A percentile compares a stretch with the other conserved stretches of the same genome.
Conservation (phyloP, 257 asterid species). For the Osmanthus fragrans region DNA sequence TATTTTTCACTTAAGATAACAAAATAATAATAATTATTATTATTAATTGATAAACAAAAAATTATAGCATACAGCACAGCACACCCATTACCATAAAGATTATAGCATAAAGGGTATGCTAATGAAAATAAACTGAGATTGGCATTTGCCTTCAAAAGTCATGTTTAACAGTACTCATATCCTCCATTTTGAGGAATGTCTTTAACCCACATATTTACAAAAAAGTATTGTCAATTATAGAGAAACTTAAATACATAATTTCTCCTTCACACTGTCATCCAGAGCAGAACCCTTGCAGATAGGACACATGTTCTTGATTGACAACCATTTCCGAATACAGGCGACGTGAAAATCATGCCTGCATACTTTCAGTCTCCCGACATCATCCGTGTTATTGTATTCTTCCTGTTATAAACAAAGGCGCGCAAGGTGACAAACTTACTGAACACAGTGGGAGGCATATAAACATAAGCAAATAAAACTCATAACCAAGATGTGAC, state of each 20-base stretch:
- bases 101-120: neutral
- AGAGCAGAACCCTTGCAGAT: conserved; percentile 53
- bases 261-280: conserved; percentile 34
- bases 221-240: neutral
- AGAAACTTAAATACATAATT: neutral
- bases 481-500: too few relatives aligned
- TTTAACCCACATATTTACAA: conserved; percentile 26
- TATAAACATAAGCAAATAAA: too few relatives aligned
- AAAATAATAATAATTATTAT: too few relatives aligned
- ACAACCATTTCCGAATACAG: conserved; percentile 55
- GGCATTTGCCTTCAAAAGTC: neutral
- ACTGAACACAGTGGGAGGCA: too few relatives aligned
- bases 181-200: conserved; percentile 1
- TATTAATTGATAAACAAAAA: too few relatives aligned
- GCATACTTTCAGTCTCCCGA: conserved; percentile 52
- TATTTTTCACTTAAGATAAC: too few relatives aligned
- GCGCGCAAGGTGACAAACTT: neutral
- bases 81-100: neutral
- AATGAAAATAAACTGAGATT: neutral
- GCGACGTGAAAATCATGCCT: conserved; percentile 53
- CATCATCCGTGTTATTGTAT: conserved; percentile 60
- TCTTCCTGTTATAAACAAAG: conserved; percentile 51
- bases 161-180: neutral
- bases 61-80: too few relatives aligned
- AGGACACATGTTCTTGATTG: conserved; percentile 58